phyloP scores from a whole-genome alignment of 371 early-diverging fungal genomes.

The Apophysomyces variabilis region DNA sequence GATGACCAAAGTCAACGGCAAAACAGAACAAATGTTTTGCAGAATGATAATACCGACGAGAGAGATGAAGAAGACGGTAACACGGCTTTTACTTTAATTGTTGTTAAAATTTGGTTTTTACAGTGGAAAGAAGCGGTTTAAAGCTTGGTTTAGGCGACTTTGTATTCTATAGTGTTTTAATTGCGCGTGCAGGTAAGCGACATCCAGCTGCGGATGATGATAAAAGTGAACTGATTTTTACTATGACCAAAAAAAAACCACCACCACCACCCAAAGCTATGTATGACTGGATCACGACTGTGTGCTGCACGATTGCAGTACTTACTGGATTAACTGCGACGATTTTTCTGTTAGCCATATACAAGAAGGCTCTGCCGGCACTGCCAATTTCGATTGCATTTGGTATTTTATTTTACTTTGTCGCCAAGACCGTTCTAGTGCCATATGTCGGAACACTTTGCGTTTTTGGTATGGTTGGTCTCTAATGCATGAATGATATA shows the following conservation, averaged over 20 bases:
- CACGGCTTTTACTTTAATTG: neutral
- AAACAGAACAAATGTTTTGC: neutral
- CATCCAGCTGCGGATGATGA: neutral
- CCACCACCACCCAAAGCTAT: conserved; percentile 54
- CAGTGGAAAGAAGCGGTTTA: conserved; percentile 69
- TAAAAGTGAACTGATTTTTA: conserved; percentile 1
- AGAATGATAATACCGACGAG: conserved; percentile 3
- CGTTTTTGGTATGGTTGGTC: conserved; percentile 53
- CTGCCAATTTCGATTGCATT: conserved; percentile 88
- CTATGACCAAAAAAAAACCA: conserved; percentile 4
- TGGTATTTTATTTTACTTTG: conserved; percentile 85
- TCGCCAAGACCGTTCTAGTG: conserved; percentile 61
- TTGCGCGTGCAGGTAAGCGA: conserved; percentile 74
- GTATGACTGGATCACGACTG: conserved; percentile 88
- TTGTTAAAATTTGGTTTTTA: neutral
- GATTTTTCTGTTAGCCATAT: conserved; percentile 83
- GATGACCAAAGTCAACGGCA: neutral
- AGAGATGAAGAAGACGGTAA: conserved; percentile 61
- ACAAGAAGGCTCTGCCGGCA: conserved; percentile 85
- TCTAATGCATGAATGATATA: conserved; percentile 24
- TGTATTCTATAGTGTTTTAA: conserved; percentile 87
- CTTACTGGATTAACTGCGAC: conserved; percentile 84
- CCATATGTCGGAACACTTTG: conserved; percentile 60
- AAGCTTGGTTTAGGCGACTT: conserved; percentile 91
- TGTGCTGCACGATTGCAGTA: conserved; percentile 79